A percentile compares a stretch with the other conserved stretches of the same genome.
These are phyloP conservation scores for Cyberlindnera lachancei DNA, from an alignment of 805 yeast genomes.

Conservation along the genomic window DNA sequence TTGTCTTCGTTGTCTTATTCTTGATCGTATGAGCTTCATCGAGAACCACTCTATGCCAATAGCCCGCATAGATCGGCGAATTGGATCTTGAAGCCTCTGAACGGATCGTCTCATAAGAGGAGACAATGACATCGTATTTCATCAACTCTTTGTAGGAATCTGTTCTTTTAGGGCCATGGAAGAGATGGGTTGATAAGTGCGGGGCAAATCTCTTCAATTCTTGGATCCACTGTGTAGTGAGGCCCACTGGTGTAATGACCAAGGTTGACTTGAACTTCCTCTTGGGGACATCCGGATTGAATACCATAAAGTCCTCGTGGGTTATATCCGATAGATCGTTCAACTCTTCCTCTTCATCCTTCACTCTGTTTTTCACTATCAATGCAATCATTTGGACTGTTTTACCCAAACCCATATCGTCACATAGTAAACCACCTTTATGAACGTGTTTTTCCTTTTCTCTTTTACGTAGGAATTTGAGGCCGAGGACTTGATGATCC, in stretches of 20 bases:
- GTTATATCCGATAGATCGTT: slow-evolving; percentile 6
- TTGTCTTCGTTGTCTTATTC: slow-evolving; percentile 37
- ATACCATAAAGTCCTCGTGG: not conserved
- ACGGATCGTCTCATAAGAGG: slow-evolving; percentile 57
- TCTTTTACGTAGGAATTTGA: slow-evolving; percentile 32
- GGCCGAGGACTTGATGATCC: slow-evolving; percentile 41
- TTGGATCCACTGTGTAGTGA: slow-evolving; percentile 64
- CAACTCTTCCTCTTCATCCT: slow-evolving; percentile 11
- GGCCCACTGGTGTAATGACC: slow-evolving; percentile 69
- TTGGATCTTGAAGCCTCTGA: slow-evolving; percentile 23
- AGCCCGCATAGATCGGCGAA: slow-evolving; percentile 23
- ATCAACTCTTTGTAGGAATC: slow-evolving; percentile 30
- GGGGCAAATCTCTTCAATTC: slow-evolving; percentile 51
- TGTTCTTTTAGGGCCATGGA: slow-evolving; percentile 40
- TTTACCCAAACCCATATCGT: slow-evolving; percentile 88
- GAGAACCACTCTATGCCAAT: slow-evolving; percentile 45
- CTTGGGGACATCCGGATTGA: slow-evolving; percentile 9
- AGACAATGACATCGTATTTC: slow-evolving; percentile 53
- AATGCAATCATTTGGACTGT: slow-evolving; percentile 73
- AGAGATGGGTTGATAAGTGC: slow-evolving; percentile 40
- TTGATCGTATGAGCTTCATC: slow-evolving; percentile 64
- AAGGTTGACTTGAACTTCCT: slow-evolving; percentile 35
- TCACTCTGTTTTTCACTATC: slow-evolving; percentile 27
- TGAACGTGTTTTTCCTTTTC: slow-evolving; percentile 23
- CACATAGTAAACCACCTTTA: slow-evolving; percentile 65